phyloP scores from a whole-genome alignment of 1,139 yeast genomes.

The Scheffersomyces cryptocercus region DNA sequence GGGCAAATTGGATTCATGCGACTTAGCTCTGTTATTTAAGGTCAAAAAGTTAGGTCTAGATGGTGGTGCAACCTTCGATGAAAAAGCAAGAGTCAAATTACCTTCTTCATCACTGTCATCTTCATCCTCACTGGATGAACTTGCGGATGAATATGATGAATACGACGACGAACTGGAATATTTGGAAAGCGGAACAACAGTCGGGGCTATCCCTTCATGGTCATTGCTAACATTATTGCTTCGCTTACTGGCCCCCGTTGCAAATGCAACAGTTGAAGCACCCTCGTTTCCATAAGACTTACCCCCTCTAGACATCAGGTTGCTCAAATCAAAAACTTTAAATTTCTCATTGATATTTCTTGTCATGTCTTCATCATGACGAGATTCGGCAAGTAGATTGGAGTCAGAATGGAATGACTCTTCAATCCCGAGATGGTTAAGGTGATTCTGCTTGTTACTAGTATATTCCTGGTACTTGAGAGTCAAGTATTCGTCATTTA shows the following conservation, averaged over 20 bases:
- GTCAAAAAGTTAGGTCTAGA: conserved; percentile 40
- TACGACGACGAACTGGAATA: conserved; percentile 8
- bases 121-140: conserved; percentile 12
- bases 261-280: too few species aligned
- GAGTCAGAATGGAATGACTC: conserved; percentile 2
- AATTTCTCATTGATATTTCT: conserved; percentile 33
- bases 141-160: conserved; percentile 15
- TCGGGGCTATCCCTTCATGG: conserved; percentile 17
- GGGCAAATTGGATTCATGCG: conserved; percentile 47
- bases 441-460: conserved; percentile 4
- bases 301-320: conserved; percentile 33
- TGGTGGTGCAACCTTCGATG: conserved; percentile 41
- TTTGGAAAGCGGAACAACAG: conserved; percentile 4
- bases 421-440: conserved; percentile 1
- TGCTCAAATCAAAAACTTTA: conserved; percentile 36
- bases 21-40: conserved; percentile 37
- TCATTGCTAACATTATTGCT: background rate
- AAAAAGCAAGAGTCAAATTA: conserved; percentile 54
- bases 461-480: conserved; percentile 37
- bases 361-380: background rate
- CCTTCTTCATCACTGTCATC: conserved; percentile 43
- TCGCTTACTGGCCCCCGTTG: too few species aligned
- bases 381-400: background rate
- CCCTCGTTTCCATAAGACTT: conserved; percentile 4
- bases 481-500: conserved; percentile 57